Base-by-base conservation (phyloP, 1,139 yeast genomes). In the Pichia norvegensis region DNA sequence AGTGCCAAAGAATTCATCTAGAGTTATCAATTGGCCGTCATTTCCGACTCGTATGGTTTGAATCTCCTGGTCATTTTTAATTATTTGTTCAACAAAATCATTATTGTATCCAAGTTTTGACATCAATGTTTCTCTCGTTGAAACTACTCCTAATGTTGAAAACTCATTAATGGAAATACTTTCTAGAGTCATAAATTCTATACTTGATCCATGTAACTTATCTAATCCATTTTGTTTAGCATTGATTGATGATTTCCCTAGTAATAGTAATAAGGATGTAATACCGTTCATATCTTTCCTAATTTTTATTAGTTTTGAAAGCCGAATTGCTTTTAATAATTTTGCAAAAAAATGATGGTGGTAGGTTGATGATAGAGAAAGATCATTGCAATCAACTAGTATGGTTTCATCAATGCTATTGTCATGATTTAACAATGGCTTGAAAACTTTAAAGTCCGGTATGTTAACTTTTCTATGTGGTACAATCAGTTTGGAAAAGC, bases 401-500 rank as follows among this genome's bases (percentile, higher is more conserved):
- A n/a, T 29, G 13, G 20, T 10, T 9, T 43, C 39, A 9, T 33
- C 37, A 10, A 55, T 62, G 62, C 70, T 60, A 38, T 50, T 46
- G 5, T 38, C n/a, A 11, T 4, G 29, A 17, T 39, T 19, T 3
- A 19, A 4, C 4, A 38, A 41, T 1, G 62, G 55, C 16, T 62
- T 58, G 35, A 53, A 62, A 0, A 73, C 53, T 23, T 62, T 63
- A 27, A 78, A 57, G 21, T 72, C 70, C 43, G 84, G 94, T 40
- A 86, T 63, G 10, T 79, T 75, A 1, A 79, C 68, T 54, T 73
- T 72, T 44, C 78, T 85, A 49, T 73, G 75, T 0, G 95, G 95
- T 49, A 82, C 73, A 11, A 76, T 72, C 23, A 85, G 67, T 57
- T 83, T 81, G 46, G 86, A 80, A 42, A 72, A 69, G 0, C 95